Evolutionary conservation across 805 yeast species (phyloP).

Genomic region (Suhomyces vadensis): DNA sequence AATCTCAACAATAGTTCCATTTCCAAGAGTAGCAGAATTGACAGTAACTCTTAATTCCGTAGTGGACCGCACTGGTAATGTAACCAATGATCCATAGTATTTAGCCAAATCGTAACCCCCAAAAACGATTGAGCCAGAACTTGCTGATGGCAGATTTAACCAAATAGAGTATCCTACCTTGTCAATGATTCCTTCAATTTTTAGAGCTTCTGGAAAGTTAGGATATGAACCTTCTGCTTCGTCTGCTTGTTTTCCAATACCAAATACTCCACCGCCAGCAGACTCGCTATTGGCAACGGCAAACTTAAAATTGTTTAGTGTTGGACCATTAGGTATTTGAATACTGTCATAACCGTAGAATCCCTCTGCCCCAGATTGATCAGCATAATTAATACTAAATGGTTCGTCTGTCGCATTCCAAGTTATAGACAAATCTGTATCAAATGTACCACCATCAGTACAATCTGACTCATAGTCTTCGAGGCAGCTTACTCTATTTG

Average conservation of each 20-base stretch:
- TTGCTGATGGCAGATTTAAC: conserved; percentile 18
- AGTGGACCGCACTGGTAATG: conserved; percentile 10
- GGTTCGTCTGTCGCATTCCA: conserved; percentile 2
- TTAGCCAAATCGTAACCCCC: conserved; percentile 33
- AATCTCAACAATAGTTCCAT: conserved; percentile 11
- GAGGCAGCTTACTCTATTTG: no score
- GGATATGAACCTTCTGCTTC: not conserved
- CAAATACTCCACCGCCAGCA: conserved; percentile 13
- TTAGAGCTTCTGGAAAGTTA: conserved; percentile 21
- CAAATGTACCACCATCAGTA: not conserved
- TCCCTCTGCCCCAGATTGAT: conserved; percentile 18
- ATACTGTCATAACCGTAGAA: conserved; percentile 8
- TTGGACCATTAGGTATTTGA: conserved; percentile 6
- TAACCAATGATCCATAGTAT: conserved; percentile 17
- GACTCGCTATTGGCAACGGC: conserved; percentile 10
- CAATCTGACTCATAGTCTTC: no score
- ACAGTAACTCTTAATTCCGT: not conserved
- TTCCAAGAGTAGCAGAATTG: not conserved
- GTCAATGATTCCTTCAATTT: conserved; percentile 28
- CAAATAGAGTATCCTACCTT: conserved; percentile 25
- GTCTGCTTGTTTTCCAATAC: conserved; percentile 4
- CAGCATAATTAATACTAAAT: conserved; percentile 20
- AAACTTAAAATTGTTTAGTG: conserved; percentile 10
- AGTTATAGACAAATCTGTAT: conserved; percentile 10
- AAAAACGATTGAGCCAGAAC: conserved; percentile 25